Base-by-base conservation (phyloP, 1,284 basidiomycete species). In the Fomitopsis betulina region DNA sequence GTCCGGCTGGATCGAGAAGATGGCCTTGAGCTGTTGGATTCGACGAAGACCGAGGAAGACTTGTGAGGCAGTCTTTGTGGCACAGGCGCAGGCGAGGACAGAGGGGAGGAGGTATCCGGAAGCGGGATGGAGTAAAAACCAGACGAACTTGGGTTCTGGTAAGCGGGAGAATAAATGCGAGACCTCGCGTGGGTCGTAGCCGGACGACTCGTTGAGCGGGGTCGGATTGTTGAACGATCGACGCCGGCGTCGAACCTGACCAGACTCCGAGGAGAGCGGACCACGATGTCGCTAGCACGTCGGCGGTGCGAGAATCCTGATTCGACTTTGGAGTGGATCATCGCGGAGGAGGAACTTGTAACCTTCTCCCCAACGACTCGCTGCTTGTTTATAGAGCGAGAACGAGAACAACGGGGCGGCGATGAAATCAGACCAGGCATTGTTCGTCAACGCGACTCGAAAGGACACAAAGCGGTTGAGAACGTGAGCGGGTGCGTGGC, bases 171-270 rank as follows among this genome's bases (percentile, higher is more conserved):
- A n/a, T 19, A 27, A 52, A 10, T 23, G 45, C 37, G 42, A 23
- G 27, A 13, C 33, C 37, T n/a, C 33, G 47, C 19, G 13, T 39
- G 50, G 10, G 15, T 25, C 30, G 54, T 49, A 21, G 43, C 39
- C 40, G 57, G 51, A 27, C 56, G 56, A 42, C 51, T 43, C 6
- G 56, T 53, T 17, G 42, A 57, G n/a, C 56, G 56, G 23, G 47
- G 47, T 15, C 56, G 56, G 51, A 57, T 43, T 19, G 56, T 53
- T 10, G 42, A 57, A 38, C 56, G 56, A 32, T 54, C 57, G 52
- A 54, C 57, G 52, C 51, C 53, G 12, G 51, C 52, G 53, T 58
- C 49, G 50, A 45, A 30, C 39, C 32, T 53, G 38, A 57, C 27
- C 32, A 51, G 51, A 15, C 56, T 53, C 15, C 19, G 56, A 35